Evolutionary conservation across 768 basidiomycete genomes (phyloP), one percentile per base, ranked within the genome.

Genomic region (Hirschioporus abietinus): DNA sequence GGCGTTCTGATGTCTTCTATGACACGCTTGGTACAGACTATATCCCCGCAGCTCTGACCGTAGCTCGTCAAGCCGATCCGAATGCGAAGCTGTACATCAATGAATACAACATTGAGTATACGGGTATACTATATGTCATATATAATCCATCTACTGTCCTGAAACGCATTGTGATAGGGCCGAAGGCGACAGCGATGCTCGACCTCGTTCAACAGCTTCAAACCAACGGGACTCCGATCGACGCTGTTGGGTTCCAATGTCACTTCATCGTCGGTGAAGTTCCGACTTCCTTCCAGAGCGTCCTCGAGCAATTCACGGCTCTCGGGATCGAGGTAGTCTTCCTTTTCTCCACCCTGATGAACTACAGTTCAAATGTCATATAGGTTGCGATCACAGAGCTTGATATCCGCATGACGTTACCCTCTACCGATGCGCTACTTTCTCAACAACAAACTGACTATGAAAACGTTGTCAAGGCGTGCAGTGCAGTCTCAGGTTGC

Each of bases 321-420:
- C 82, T 88, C 26, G 87, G 89, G 3, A 76, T 90, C 58, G 88
- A 89, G 70, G 42, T 52, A 52, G 2, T 6, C 5, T 15, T 20
- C 3, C 12, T 10, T 15, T 3, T 3, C 12, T 15, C 12, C 20
- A 12, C 12, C 12, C 20, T 15, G 42, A 15, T 10, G 20, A 52
- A 15, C 42, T 15, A 15, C 5, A 5, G 12, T 5, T 3, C 12
- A 15, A 52, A 52, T 20, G 15, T 52, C 42, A 5, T 5, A 10
- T 15, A 52, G 42, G 84, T 89, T 25, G 88, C 87, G 10, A 83
- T 89, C 69, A 90, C 88, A 1, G 88, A 89, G 71, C 81, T 90
- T 61, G 88, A 90, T 71, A 86, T 86, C 70, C 80, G 88, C 63
- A 86, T 88, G 79, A 79, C 79, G 9, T 76, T 84, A 15, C 87